Evolutionary conservation across 306 rosid species (phyloP).

Genomic region (Luffa aegyptiaca): DNA sequence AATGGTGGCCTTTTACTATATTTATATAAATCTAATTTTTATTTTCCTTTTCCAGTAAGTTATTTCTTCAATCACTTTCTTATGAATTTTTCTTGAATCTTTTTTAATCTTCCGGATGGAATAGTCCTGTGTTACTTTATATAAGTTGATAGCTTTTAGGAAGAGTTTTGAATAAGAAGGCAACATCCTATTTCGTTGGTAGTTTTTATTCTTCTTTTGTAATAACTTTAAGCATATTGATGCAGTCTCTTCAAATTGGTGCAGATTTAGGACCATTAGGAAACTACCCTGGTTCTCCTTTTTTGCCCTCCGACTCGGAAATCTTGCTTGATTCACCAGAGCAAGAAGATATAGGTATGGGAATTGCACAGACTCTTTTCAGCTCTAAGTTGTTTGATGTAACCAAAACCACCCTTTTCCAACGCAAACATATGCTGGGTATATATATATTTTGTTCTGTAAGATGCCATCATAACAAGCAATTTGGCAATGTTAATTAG

Average conservation of each 20-base stretch:
- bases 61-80: neutral
- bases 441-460: neutral
- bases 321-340: conserved; percentile 87
- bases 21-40: neutral
- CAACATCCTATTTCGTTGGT: neutral
- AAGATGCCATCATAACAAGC: neutral
- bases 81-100: neutral
- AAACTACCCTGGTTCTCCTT: conserved; percentile 90
- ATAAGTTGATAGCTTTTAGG: neutral
- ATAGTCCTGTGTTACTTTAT: neutral
- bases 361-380: neutral
- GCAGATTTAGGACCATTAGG: conserved; percentile 96
- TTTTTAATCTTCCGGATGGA: neutral
- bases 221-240: neutral
- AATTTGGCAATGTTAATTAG: neutral
- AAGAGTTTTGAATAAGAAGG: neutral
- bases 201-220: neutral
- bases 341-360: conserved; percentile 83
- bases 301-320: conserved; percentile 88
- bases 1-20: neutral
- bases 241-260: conserved; percentile 6
- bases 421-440: neutral
- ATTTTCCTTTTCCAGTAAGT: neutral
- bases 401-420: neutral
- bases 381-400: neutral